A percentile compares a stretch with the other conserved stretches of the same genome.
phyloP scores from a whole-genome alignment of 371 early-diverging fungal species.

The Nematocida ironsii region DNA sequence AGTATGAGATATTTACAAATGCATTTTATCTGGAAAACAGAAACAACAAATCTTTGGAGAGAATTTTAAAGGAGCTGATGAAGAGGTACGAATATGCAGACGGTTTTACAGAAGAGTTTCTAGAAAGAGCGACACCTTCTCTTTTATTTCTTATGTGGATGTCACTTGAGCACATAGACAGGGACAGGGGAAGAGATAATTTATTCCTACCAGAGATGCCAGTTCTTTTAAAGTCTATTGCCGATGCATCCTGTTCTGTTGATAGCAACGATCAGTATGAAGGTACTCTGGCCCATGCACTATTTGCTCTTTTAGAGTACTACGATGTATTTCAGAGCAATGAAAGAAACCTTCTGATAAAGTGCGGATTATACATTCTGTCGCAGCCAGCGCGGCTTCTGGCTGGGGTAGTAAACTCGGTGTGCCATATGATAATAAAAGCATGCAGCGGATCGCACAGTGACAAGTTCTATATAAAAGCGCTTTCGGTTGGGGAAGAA shows the following conservation, averaged over 20 bases:
- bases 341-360: slow-evolving; percentile 45
- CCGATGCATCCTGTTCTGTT: slow-evolving; percentile 28
- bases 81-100: slow-evolving; percentile 57
- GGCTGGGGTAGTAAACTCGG: slow-evolving; percentile 13
- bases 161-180: slow-evolving; percentile 40
- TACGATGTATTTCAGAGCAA: slow-evolving; percentile 48
- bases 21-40: slow-evolving; percentile 49
- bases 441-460: slow-evolving; percentile 23
- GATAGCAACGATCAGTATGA: not conserved
- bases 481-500: slow-evolving; percentile 5
- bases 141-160: slow-evolving; percentile 53
- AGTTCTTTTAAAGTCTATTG: slow-evolving; percentile 38
- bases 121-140: slow-evolving; percentile 36
- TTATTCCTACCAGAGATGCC: slow-evolving; percentile 34
- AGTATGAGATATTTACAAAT: slow-evolving; percentile 35
- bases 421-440: slow-evolving; percentile 22
- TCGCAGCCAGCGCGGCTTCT: slow-evolving; percentile 3
- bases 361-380: slow-evolving; percentile 45
- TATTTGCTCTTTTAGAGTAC: slow-evolving; percentile 49
- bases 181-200: slow-evolving; percentile 42
- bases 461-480: slow-evolving; percentile 19
- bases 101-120: slow-evolving; percentile 42
- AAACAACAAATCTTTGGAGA: slow-evolving; percentile 41
- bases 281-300: slow-evolving; percentile 29
- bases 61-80: slow-evolving; percentile 45